phyloP scores from a whole-genome alignment of 495 filamentous ascomycete species.

The Rhypophila decipiens region DNA sequence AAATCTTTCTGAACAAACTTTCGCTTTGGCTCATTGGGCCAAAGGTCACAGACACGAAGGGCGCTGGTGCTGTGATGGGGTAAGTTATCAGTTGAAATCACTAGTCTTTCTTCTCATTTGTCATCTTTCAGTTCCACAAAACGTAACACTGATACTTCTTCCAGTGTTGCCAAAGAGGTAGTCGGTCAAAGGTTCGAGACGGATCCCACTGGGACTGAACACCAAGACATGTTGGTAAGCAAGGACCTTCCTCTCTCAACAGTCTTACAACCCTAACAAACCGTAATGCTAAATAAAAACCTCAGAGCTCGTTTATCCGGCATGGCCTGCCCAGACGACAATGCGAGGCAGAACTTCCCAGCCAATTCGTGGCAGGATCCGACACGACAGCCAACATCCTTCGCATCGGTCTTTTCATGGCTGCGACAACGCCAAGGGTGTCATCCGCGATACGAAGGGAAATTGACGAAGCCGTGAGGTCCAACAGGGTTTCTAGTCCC shows the following conservation, averaged over 20 bases:
- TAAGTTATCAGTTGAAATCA: too few relatives aligned
- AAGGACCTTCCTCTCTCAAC: too few relatives aligned
- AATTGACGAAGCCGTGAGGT: conserved; percentile 34
- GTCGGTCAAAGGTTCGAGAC: conserved; percentile 31
- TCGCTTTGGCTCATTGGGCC: conserved; percentile 49
- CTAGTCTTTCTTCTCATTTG: too few relatives aligned
- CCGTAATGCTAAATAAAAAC: too few relatives aligned
- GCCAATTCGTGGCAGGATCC: conserved; percentile 51
- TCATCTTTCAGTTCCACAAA: too few relatives aligned
- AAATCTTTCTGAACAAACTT: conserved; percentile 30
- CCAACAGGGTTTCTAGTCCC: conserved; percentile 28
- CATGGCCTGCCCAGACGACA: conserved; percentile 23
- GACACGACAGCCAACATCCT: conserved; percentile 59
- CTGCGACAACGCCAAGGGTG: conserved; percentile 34
- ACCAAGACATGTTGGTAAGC: conserved; percentile 35
- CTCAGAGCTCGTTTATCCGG: conserved; percentile 24
- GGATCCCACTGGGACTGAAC: conserved; percentile 12
- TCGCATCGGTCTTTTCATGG: conserved; percentile 44
- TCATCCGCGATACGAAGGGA: conserved; percentile 52
- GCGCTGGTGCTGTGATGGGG: conserved; percentile 30
- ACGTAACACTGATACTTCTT: too few relatives aligned
- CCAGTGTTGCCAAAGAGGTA: conserved; percentile 25
- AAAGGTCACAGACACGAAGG: conserved; percentile 44
- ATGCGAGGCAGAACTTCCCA: conserved; percentile 29
- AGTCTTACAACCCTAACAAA: too few relatives aligned